Conservation (phyloP, 805 yeast species). For the Candida multigemmis region DNA sequence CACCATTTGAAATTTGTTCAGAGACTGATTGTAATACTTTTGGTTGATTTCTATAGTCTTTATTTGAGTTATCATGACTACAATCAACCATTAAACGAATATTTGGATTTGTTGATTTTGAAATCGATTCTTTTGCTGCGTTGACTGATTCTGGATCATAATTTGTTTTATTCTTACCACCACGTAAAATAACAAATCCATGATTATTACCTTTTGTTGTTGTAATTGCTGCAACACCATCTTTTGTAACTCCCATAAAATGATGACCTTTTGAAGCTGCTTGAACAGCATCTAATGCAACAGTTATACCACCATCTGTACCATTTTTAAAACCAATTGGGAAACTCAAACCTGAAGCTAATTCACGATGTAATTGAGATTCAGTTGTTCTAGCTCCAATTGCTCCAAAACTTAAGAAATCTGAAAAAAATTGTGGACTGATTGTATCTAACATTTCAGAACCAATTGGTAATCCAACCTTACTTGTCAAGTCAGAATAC, state of each 20-base stretch:
- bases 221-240: slow-evolving; percentile 92
- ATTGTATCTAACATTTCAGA: slow-evolving; percentile 97
- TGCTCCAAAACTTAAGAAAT: slow-evolving; percentile 92
- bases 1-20: slow-evolving; percentile 72
- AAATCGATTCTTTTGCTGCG: slow-evolving; percentile 53
- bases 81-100: slow-evolving; percentile 90
- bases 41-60: slow-evolving; percentile 90
- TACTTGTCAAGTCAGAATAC: slow-evolving; percentile 73
- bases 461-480: slow-evolving; percentile 69
- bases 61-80: slow-evolving; percentile 92
- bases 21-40: slow-evolving; percentile 71
- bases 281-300: slow-evolving; percentile 88
- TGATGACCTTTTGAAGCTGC: slow-evolving; percentile 93
- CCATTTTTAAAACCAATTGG: slow-evolving; percentile 98
- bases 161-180: slow-evolving; percentile 91
- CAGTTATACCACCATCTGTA: slow-evolving; percentile 92
- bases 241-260: slow-evolving; percentile 90
- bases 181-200: slow-evolving; percentile 87
- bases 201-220: slow-evolving; percentile 92
- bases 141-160: slow-evolving; percentile 69
- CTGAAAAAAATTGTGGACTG: slow-evolving; percentile 91
- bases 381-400: slow-evolving; percentile 99
- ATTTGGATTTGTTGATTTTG: slow-evolving; percentile 42
- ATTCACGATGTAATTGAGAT: slow-evolving; percentile 93
- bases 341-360: slow-evolving; percentile 94